Percentiles rank a stretch among this genome's conserved stretches.
Evolutionary conservation across 75 land plant species (phyloP).

Genomic region (Cunninghamia lanceolata): DNA sequence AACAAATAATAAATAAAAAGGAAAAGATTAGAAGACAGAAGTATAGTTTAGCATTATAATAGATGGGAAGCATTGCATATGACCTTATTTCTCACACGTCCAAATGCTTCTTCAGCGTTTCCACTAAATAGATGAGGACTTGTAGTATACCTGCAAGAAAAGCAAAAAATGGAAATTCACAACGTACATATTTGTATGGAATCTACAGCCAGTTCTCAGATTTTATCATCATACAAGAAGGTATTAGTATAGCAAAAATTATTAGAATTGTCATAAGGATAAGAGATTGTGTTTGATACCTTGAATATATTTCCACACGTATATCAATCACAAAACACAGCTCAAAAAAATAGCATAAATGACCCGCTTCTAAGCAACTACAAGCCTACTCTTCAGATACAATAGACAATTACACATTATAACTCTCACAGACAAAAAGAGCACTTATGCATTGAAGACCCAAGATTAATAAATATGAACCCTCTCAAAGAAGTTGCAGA

Average conservation of each 20-base stretch:
- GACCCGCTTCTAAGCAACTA: background rate
- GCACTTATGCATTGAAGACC: background rate
- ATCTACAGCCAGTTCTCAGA: background rate
- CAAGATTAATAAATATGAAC: background rate
- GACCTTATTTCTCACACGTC: conserved; percentile 85
- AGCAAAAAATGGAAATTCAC: background rate
- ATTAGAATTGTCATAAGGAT: background rate
- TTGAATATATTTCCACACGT: background rate
- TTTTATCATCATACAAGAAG: background rate
- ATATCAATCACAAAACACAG: background rate
- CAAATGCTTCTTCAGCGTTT: conserved; percentile 74
- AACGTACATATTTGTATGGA: background rate
- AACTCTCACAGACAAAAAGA: background rate
- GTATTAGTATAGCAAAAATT: background rate
- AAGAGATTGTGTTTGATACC: background rate
- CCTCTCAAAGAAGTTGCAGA: background rate
- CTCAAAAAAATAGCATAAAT: background rate
- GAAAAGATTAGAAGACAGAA: background rate
- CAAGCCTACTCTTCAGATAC: background rate
- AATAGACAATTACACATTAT: background rate
- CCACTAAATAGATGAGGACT: conserved; percentile 92
- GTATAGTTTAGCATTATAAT: background rate
- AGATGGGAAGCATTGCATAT: background rate
- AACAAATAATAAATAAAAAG: background rate
- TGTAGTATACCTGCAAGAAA: conserved; percentile 77